Evolutionary conservation across 2,329 filamentous ascomycete genomes (phyloP).

Genomic region (Capronia epimyces): DNA sequence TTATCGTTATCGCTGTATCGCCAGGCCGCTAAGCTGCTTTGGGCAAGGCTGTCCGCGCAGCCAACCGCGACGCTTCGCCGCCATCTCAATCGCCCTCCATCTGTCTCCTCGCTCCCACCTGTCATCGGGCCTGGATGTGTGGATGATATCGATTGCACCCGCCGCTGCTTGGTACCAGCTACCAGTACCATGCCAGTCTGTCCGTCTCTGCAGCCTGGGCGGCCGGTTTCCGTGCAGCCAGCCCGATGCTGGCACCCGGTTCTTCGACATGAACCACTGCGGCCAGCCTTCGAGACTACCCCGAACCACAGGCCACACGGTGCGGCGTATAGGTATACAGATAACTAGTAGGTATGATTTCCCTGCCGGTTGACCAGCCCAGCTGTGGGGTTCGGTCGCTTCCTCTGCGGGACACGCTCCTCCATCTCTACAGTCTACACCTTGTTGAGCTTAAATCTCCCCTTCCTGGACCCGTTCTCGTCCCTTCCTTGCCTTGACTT

Average conservation of each 20-base stretch:
- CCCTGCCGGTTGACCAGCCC: slow-evolving; percentile 3
- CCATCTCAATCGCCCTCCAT: not conserved
- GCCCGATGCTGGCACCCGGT: slow-evolving; percentile 2
- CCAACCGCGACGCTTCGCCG: slow-evolving; percentile 12
- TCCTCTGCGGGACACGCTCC: not conserved
- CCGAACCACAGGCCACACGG: not conserved
- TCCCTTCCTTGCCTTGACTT: slow-evolving; percentile 6
- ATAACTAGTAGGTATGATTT: too few relatives aligned
- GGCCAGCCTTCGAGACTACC: slow-evolving; percentile 3
- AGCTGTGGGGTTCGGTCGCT: not conserved
- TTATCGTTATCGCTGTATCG: slow-evolving; percentile 16
- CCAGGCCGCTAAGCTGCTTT: slow-evolving; percentile 7
- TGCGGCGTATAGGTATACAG: not conserved
- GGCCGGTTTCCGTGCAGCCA: too few relatives aligned
- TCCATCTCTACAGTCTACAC: slow-evolving; percentile 4
- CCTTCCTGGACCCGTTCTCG: slow-evolving; percentile 3
- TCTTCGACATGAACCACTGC: slow-evolving; percentile 13
- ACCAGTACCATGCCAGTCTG: too few relatives aligned
- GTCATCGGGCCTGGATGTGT: slow-evolving; percentile 4
- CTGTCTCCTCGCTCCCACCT: not conserved
- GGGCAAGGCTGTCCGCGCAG: slow-evolving; percentile 23
- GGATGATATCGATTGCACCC: not conserved
- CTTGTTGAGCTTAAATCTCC: slow-evolving; percentile 21
- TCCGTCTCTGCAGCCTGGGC: too few relatives aligned
- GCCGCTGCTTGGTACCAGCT: too few relatives aligned